phyloP scores from a whole-genome alignment of 805 yeast species.

The Candida takata region DNA sequence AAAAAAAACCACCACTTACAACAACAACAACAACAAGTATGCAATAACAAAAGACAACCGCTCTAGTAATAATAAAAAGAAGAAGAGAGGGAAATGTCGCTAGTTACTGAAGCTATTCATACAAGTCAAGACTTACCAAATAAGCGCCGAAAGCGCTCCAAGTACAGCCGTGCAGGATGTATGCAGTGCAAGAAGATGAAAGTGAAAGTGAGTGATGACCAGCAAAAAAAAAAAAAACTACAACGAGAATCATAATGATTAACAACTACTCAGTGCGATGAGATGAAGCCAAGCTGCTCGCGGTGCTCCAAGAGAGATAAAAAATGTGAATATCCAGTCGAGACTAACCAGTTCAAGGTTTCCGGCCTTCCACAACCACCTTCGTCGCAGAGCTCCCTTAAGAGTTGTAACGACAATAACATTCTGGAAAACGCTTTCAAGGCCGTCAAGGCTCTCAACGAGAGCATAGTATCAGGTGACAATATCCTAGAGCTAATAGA shows the following conservation, averaged over 20 bases:
- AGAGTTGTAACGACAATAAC: too few relatives aligned
- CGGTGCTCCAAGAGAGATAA: slow-evolving; percentile 9
- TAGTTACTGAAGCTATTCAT: too few relatives aligned
- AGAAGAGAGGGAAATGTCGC: too few relatives aligned
- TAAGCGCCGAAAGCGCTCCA: slow-evolving; percentile 8
- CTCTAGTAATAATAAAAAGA: too few relatives aligned
- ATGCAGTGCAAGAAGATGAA: slow-evolving; percentile 36
- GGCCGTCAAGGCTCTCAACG: not conserved
- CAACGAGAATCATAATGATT: too few relatives aligned
- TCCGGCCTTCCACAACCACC: not conserved
- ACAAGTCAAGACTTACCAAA: too few relatives aligned
- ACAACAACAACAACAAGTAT: too few relatives aligned
- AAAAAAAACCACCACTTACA: too few relatives aligned
- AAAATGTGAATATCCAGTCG: slow-evolving; percentile 7
- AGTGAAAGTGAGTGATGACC: slow-evolving; percentile 27
- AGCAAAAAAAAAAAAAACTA: too few relatives aligned
- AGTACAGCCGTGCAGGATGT: slow-evolving; percentile 31
- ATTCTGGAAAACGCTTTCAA: too few relatives aligned
- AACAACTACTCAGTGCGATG: slow-evolving; percentile 12
- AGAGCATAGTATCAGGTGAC: slow-evolving; percentile 1
- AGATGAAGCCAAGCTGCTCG: slow-evolving; percentile 10
- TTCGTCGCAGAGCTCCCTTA: too few relatives aligned
- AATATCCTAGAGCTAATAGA: slow-evolving; percentile 14
- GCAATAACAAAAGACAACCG: too few relatives aligned
- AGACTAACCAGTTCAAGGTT: not conserved